These are phyloP conservation scores for Aspergillus ruber DNA, from an alignment of 2,329 filamentous ascomycete genomes.

Conservation along the genomic window DNA sequence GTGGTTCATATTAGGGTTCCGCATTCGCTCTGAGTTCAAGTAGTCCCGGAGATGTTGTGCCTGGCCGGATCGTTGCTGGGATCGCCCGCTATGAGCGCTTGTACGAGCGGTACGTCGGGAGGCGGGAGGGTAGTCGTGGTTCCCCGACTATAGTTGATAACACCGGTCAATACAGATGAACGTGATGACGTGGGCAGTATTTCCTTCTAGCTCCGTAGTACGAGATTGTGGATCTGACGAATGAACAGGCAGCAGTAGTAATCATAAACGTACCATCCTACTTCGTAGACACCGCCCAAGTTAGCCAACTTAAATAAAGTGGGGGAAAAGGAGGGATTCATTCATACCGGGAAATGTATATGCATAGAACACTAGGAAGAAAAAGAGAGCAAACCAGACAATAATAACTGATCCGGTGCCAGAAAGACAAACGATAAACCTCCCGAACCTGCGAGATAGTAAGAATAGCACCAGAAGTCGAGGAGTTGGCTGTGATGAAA, in stretches of 20 bases:
- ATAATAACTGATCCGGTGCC: neutral
- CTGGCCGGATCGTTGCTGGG: constrained; percentile 17
- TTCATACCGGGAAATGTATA: constrained; percentile 8
- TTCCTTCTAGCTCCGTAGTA: neutral
- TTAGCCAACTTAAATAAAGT: constrained; percentile 4
- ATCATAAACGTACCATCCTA: constrained; percentile 14
- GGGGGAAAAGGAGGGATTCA: constrained; percentile 5
- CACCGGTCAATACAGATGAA: constrained; percentile 12
- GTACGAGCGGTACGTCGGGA: constrained; percentile 24
- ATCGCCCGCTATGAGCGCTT: constrained; percentile 17
- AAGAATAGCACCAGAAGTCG: neutral
- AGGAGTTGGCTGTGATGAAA: constrained; percentile 3
- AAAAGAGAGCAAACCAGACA: neutral
- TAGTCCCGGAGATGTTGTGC: constrained; percentile 35
- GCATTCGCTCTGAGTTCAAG: constrained; percentile 31
- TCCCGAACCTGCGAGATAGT: constrained; percentile 1
- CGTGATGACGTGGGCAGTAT: neutral
- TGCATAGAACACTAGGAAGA: neutral
- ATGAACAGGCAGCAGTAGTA: neutral
- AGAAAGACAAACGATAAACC: neutral
- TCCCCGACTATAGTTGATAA: constrained; percentile 31
- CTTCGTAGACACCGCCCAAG: neutral
- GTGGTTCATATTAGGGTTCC: constrained; percentile 18
- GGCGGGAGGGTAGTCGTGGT: constrained; percentile 38
- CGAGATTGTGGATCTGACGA: neutral